Evolutionary conservation across 2,329 filamentous ascomycete genomes (phyloP), one percentile per base, ranked within the genome.

Genomic region (Eutypa lata): DNA sequence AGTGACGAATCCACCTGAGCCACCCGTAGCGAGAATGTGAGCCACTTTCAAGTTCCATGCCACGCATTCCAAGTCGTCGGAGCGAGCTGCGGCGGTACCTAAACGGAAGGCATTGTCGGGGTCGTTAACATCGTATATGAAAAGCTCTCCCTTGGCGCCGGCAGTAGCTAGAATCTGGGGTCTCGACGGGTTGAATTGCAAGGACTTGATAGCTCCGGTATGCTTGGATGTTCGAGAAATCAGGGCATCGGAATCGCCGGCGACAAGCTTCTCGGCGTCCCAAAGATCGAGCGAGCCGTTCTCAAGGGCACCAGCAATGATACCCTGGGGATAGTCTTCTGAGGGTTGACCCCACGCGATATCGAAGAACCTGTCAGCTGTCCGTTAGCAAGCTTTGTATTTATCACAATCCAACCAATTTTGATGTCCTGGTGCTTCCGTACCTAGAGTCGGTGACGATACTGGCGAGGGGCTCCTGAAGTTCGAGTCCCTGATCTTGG

Each of bases 31-130:
- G 61, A 99, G 76, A 69, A 99, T 99, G 69, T 99, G 93, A 14
- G 93, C 85, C 42, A 97, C 93, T 76, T 96, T 97, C 68, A 91
- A 92, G 74, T 99, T 99, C 95, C 95, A 99, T 62, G 96, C 93
- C 55, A 99, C 79, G 61, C 92, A 96, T 66, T 97, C 94, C 59
- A 97, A 90, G 64, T 99, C 94, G 65, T 97, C 93, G 38, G 91
- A 89, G 67, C 93, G 88, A 58, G 91, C 92, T 42, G 90, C 90
- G 37, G 89, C 83, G 59, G 90, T 95, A 55, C 94, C 94, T 31
- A 99, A 79, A 58, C 92, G 86, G 74, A 95, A 96, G 5, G 93
- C 90, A 68, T 89, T 94, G 53, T 84, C 83, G 61, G 92, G 82
- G 70, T 97, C 92, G 73, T 95, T 91, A 62, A 97, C 77, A 67